Evolutionary conservation across 768 basidiomycete species (phyloP).

Genomic region (Paxillus involutus): DNA sequence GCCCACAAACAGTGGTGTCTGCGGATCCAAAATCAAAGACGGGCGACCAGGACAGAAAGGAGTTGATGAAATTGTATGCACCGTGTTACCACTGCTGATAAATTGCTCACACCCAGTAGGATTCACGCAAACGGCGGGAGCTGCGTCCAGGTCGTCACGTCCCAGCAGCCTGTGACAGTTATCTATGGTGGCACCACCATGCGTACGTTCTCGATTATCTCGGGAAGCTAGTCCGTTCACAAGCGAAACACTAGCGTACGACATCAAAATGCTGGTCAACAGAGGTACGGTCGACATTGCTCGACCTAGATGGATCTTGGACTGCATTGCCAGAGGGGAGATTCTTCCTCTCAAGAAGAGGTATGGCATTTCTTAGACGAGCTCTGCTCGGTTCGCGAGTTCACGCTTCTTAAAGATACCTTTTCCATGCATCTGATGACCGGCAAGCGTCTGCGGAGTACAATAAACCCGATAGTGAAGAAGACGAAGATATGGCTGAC

Average conservation of each 20-base stretch:
- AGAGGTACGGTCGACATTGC: constrained; percentile 73
- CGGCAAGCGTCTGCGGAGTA: constrained; percentile 56
- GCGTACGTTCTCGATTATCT: constrained; percentile 46
- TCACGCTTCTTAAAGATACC: constrained; percentile 51
- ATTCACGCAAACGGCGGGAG: constrained; percentile 71
- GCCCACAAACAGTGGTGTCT: constrained; percentile 54
- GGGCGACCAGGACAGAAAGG: constrained; percentile 66
- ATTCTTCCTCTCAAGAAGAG: constrained; percentile 64
- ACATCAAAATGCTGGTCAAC: constrained; percentile 67
- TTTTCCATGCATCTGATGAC: constrained; percentile 67
- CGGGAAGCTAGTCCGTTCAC: neutral
- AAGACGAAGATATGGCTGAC: constrained; percentile 26
- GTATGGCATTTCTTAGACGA: constrained; percentile 36
- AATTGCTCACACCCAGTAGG: constrained; percentile 36
- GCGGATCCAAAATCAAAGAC: constrained; percentile 72
- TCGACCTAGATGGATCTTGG: constrained; percentile 78
- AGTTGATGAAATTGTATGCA: constrained; percentile 64
- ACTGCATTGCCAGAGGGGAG: constrained; percentile 64
- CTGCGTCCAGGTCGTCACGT: constrained; percentile 58
- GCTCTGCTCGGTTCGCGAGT: neutral
- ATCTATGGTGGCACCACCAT: constrained; percentile 70
- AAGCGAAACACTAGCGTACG: constrained; percentile 50
- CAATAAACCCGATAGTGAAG: constrained; percentile 37
- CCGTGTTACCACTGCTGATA: neutral
- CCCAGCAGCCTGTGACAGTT: constrained; percentile 52